These are phyloP conservation scores for Mortierella sp. DNA, from an alignment of 371 early-diverging fungal species.

Conservation along the genomic window DNA sequence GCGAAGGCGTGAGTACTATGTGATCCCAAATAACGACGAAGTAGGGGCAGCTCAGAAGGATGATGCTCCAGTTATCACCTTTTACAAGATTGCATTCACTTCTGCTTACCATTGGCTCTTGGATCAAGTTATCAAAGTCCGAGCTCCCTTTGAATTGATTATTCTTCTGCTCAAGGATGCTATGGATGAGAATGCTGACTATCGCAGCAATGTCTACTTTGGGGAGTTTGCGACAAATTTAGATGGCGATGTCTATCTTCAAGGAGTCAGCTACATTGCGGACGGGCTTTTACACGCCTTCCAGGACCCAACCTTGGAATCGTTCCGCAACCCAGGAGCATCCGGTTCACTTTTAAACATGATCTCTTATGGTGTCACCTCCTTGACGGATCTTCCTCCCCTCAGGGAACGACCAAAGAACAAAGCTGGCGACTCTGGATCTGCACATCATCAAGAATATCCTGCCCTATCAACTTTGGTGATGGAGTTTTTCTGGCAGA, in stretches of 20 bases:
- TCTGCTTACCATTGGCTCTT: constrained; percentile 54
- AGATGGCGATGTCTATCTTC: constrained; percentile 49
- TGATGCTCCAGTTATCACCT: constrained; percentile 19
- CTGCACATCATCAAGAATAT: constrained; percentile 40
- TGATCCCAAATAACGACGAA: constrained; percentile 26
- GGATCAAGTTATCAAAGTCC: constrained; percentile 53
- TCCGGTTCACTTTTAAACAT: constrained; percentile 55
- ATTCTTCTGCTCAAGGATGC: constrained; percentile 54
- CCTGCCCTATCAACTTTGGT: constrained; percentile 44
- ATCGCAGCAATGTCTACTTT: constrained; percentile 43
- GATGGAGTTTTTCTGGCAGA: constrained; percentile 56
- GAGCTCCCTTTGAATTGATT: constrained; percentile 50
- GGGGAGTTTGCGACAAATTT: constrained; percentile 41
- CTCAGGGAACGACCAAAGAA: constrained; percentile 22
- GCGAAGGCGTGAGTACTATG: constrained; percentile 49
- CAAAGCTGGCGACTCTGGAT: constrained; percentile 6
- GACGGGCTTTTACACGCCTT: constrained; percentile 54
- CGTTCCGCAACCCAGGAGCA: constrained; percentile 55
- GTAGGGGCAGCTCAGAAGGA: neutral
- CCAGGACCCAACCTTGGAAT: constrained; percentile 49
- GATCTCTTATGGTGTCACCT: constrained; percentile 54
- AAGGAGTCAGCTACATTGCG: constrained; percentile 51
- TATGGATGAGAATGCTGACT: constrained; percentile 48
- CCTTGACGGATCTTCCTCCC: constrained; percentile 51
- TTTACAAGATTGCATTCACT: constrained; percentile 42